Base-by-base conservation (phyloP, 2,329 filamentous ascomycete genomes). In the Chalara sp. region DNA sequence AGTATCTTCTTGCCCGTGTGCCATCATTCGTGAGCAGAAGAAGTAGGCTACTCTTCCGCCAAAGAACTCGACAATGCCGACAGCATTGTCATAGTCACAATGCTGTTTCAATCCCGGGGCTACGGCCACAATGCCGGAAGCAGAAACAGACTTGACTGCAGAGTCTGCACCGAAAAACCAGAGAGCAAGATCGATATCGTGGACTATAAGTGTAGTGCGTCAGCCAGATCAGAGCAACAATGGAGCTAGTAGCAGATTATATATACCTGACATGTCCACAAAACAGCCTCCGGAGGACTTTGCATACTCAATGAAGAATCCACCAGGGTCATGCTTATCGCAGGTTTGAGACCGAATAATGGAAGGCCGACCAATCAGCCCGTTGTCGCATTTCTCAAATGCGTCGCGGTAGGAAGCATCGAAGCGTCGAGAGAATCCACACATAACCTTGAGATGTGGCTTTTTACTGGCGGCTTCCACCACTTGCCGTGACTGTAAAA, bases 281-380 rank as follows among this genome's bases (percentile, higher is more conserved):
- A 86, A 86, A 63, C 86, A 83, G 30, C 82, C 83, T 40, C 83
- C 83, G 2, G 72, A 77, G 67, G 77, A 81, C 57, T 80, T 70
- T 11, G 83, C 80, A 66, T 86, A 86, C 28, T 74, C 71, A 48
- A 86, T 80, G 64, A 85, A 86, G 72, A 84, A 86, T 44, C 81
- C 81, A 0, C 72, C 73, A 0, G 80, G 78, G n/a, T n/a, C n/a
- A n/a, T n/a, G n/a, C n/a, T n/a, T n/a, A n/a, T n/a, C n/a, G n/a
- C n/a, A n/a, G n/a, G n/a, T n/a, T n/a, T n/a, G n/a, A n/a, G n/a
- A n/a, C n/a, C n/a, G n/a, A n/a, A n/a, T n/a, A n/a, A n/a, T n/a
- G n/a, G n/a, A n/a, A n/a, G n/a, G n/a, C n/a, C n/a, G n/a, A n/a
- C n/a, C n/a, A n/a, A n/a, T n/a, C n/a, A n/a, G n/a, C n/a, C n/a